A percentile compares a stretch with the other conserved stretches of the same genome.
phyloP scores from a whole-genome alignment of 768 basidiomycete genomes.

The Leccinum imitatum region DNA sequence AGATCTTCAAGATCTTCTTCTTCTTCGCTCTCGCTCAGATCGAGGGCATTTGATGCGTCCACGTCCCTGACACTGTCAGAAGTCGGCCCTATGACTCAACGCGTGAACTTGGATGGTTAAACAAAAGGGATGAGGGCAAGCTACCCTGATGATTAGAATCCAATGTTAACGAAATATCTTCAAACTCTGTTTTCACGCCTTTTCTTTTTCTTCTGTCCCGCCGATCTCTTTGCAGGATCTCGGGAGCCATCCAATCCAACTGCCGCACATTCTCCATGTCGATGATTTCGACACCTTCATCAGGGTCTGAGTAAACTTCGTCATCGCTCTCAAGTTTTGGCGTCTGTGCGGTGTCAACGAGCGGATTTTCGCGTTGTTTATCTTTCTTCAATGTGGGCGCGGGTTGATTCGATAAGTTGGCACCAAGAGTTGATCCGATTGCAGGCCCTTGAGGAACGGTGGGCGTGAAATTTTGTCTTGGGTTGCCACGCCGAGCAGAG shows the following conservation, averaged over 20 bases:
- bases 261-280: slow-evolving; percentile 76
- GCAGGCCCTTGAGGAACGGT: slow-evolving; percentile 40
- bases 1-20: slow-evolving; percentile 81
- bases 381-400: slow-evolving; percentile 53
- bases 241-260: slow-evolving; percentile 91
- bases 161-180: slow-evolving; percentile 35
- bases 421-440: slow-evolving; percentile 42
- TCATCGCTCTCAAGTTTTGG: slow-evolving; percentile 47
- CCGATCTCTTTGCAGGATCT: slow-evolving; percentile 58
- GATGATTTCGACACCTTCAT: slow-evolving; percentile 83
- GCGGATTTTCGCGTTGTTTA: slow-evolving; percentile 31
- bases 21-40: slow-evolving; percentile 74
- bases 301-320: slow-evolving; percentile 82
- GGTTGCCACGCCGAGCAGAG: slow-evolving; percentile 46
- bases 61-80: slow-evolving; percentile 29
- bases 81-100: slow-evolving; percentile 6
- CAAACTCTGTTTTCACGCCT: slow-evolving; percentile 43
- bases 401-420: slow-evolving; percentile 48
- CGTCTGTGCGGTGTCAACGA: slow-evolving; percentile 24
- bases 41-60: slow-evolving; percentile 57
- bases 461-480: slow-evolving; percentile 59
- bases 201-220: slow-evolving; percentile 37
- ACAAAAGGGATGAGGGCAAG: slow-evolving; percentile 5
- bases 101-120: not conserved
- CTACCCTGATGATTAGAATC: slow-evolving; percentile 36